Conservation (phyloP, 2,329 filamentous ascomycete genomes). For the Hypoxylon rubiginosum region DNA sequence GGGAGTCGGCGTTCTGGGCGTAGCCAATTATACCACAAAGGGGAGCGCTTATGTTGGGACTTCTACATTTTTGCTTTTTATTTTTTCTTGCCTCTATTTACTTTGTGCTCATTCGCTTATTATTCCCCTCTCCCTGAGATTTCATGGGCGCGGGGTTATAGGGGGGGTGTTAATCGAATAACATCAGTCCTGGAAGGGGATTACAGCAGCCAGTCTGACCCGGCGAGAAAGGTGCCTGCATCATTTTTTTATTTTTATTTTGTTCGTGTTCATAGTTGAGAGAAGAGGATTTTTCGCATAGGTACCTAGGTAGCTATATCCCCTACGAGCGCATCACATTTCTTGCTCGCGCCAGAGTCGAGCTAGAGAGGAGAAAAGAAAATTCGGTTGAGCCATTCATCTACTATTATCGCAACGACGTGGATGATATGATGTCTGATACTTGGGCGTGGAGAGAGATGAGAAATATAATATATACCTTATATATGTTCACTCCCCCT, state of each 20-base stretch:
- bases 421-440: constrained; percentile 7
- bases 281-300: constrained; percentile 7
- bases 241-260: constrained; percentile 26
- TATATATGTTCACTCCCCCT: not conserved
- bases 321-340: constrained; percentile 3
- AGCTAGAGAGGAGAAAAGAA: constrained; percentile 8
- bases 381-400: not conserved
- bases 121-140: constrained; percentile 11
- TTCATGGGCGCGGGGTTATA: constrained; percentile 12
- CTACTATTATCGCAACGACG: not conserved
- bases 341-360: constrained; percentile 3
- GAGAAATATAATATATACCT: not conserved
- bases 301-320: constrained; percentile 3
- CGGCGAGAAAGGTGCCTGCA: constrained; percentile 11
- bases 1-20: constrained; percentile 39
- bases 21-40: constrained; percentile 46
- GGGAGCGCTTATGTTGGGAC: constrained; percentile 35
- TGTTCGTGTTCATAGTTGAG: constrained; percentile 35
- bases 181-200: constrained; percentile 4
- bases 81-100: constrained; percentile 13
- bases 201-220: constrained; percentile 15
- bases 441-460: constrained; percentile 3
- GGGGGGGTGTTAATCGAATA: constrained; percentile 12
- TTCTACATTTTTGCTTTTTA: constrained; percentile 31
- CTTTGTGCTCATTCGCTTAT: constrained; percentile 41